Base-by-base conservation (phyloP, 2,329 filamentous ascomycete genomes). In the Neoascochyta sp. region DNA sequence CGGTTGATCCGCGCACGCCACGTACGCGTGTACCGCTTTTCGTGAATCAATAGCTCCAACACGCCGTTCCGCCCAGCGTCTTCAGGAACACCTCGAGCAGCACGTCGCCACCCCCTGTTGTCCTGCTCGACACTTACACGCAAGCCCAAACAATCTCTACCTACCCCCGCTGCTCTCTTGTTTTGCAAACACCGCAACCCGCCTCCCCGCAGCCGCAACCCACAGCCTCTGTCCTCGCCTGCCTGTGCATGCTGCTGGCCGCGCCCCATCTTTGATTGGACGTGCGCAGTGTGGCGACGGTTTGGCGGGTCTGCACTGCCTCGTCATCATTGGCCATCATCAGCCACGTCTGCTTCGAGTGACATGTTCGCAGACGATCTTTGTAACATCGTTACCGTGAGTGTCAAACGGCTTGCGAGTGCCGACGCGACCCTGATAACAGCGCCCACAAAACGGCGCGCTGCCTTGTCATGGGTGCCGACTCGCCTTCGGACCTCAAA, bases 361-460 rank as follows among this genome's bases (percentile, higher is more conserved):
- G 18, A 25, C 33, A 22, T 21, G 15, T 13, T 27, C 22, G 27
- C 14, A 33, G 35, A 15, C 24, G 35, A 38, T 34, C 35, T 27
- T n/a, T 38, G 35, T 21, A 38, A 38, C 27, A 38, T 38, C 27
- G 35, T 30, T 38, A 29, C 30, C 30, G 33, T 17, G 27, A 23
- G 9, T 13, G 27, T 38, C 23, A 34, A 24, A 38, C 27, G 27
- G 35, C 27, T 38, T 38, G 35, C 35, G 29, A 33, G 27, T 24
- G n/a, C n/a, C n/a, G n/a, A n/a, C n/a, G n/a, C n/a, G n/a, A n/a
- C n/a, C n/a, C n/a, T n/a, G n/a, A n/a, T n/a, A n/a, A n/a, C n/a
- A n/a, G n/a, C n/a, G n/a, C n/a, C n/a, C n/a, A n/a, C n/a, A n/a
- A n/a, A n/a, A n/a, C n/a, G n/a, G n/a, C n/a, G n/a, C n/a, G n/a